Evolutionary conservation across 2,329 filamentous ascomycete species (phyloP), one percentile per base, ranked within the genome.

Genomic region (Phialophora tarda): DNA sequence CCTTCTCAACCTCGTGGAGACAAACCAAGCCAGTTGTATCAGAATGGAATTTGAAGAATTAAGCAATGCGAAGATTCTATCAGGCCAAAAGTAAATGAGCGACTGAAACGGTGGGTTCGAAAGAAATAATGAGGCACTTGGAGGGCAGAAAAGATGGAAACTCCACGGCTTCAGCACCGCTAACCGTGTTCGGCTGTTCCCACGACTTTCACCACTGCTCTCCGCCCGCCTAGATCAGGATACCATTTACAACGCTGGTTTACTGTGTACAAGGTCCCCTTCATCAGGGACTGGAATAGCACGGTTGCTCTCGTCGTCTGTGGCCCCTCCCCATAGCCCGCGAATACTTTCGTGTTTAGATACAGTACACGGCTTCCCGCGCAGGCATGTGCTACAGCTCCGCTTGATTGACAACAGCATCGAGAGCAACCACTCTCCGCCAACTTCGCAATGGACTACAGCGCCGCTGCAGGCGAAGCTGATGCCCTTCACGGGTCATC

Each of bases 371-470:
- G 14, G 10, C n/a, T 56, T 44, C 48, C 59, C 14, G 17, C 28
- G 26, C 48, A 51, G 62, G 34, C 48, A 59, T 64, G 51, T 50
- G 60, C 60, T 32, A 41, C 24, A 47, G 34, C 48, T 30, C 50
- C 57, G 51, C 60, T 62, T 69, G 32, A 63, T 55, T 47, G 48
- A 64, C 62, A 26, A 24, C 21, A 17, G 47, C 32, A 55, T n/a
- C 44, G 14, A 56, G 57, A 53, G 17, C 55, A 24, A 32, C 32
- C 51, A 11, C 26, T 17, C 44, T n/a, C 34, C 23, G 44, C 24
- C 38, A 73, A 68, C 51, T 58, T 14, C 48, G 53, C 14, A 50
- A 91, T 91, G 89, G 89, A 91, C 76, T 91, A 91, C 77, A 88
- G 87, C 63, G 79, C 86, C 59, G 80, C 83, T 62, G 38, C 38